Conservation (phyloP, 805 yeast genomes). For the Kregervanrija delftensis region DNA sequence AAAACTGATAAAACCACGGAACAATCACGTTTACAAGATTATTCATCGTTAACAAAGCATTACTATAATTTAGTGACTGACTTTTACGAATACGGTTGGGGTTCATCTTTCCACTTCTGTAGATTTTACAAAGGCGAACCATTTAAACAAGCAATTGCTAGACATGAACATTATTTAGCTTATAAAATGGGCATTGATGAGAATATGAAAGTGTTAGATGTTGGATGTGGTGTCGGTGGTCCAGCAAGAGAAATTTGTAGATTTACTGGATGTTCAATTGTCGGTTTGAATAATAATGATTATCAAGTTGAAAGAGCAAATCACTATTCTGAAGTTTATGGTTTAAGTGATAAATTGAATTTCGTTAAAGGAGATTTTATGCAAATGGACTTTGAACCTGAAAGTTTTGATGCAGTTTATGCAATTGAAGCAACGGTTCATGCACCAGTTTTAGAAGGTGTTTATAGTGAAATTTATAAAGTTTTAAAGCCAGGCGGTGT, state of each 20-base stretch:
- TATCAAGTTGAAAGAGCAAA: conserved; percentile 92
- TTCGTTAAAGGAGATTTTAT: conserved; percentile 97
- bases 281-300: conserved; percentile 94
- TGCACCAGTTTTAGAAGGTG: conserved; percentile 95
- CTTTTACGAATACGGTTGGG: conserved; percentile 99
- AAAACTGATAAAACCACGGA: conserved; percentile 70
- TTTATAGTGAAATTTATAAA: conserved; percentile 87
- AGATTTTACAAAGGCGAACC: conserved; percentile 92
- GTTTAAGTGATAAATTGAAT: conserved; percentile 65
- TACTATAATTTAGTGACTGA: conserved; percentile 96
- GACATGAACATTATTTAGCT: conserved; percentile 96
- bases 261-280: conserved; percentile 79
- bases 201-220: conserved; percentile 86
- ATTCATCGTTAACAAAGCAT: conserved; percentile 86
- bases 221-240: conserved; percentile 99
- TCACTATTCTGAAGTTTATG: conserved; percentile 61
- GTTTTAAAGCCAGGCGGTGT: conserved; percentile 97
- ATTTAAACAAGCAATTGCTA: conserved; percentile 88
- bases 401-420: conserved; percentile 90
- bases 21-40: conserved; percentile 67
- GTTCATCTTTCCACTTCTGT: conserved; percentile 95
- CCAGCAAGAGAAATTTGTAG: conserved; percentile 95
- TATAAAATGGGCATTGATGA: conserved; percentile 72
- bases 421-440: conserved; percentile 99
- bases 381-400: conserved; percentile 95